Evolutionary conservation across 2,329 filamentous ascomycete species (phyloP), one percentile per base, ranked within the genome.

Genomic region (Magnaporthiopsis incrustans): DNA sequence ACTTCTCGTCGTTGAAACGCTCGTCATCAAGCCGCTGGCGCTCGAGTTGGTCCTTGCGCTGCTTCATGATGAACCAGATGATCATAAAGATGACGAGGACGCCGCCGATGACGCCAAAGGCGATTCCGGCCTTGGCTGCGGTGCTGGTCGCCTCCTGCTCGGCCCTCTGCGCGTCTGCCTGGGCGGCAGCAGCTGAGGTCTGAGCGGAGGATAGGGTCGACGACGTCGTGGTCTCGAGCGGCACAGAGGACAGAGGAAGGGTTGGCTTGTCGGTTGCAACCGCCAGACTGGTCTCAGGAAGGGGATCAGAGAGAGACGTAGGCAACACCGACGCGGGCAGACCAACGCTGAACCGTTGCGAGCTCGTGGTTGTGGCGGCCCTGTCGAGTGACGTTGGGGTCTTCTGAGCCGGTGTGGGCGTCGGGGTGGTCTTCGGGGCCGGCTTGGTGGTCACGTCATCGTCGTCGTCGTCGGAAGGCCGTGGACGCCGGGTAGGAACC

Each of bases 101-200:
- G 61, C 85, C 85, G 8, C 89, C 80, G 38, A 97, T 77, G 60
- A 96, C 85, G 71, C 92, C 93, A 72, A 97, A 87, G 7, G 89
- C 91, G 67, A 97, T 84, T 66, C 95, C 95, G 58, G 92, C 93
- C 76, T 92, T 95, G 57, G 77, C 73, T 35, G 77, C 82, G 11
- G 69, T 65, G 65, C 71, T 71, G 57, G 66, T 77, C 4, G 60
- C 26, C 44, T 65, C 57, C 33, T 60, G 65, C 61, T 60, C 27
- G 8, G 26, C 26, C 26, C 58, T 60, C n/a, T 32, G 33, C n/a
- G 35, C 53, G 14, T 44, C 33, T 1, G 27, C 30, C 32, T 15
- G 18, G 25, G 50, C 57, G 32, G 56, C 61, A 1, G 26, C 26
- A 12, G 62, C 44, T 35, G 66, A 60, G 11, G 58, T 44, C 53